Evolutionary conservation across 257 asterid species (phyloP).

Genomic region (Ajuga chamaepitys): DNA sequence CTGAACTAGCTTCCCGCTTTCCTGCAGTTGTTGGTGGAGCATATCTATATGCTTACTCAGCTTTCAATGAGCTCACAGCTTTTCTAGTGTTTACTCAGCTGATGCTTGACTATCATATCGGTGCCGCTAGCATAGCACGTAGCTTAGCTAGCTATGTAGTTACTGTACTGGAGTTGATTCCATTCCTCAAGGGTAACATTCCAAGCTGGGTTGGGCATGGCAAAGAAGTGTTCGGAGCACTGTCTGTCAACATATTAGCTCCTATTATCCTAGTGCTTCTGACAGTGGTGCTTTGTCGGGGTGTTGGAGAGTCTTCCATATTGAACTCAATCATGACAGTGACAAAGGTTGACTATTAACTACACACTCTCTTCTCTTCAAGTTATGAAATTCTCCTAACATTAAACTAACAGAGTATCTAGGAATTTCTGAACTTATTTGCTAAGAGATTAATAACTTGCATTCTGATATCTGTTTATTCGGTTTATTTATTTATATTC

Average conservation of each 20-base stretch:
- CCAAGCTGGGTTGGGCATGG: conserved; percentile 97
- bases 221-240: conserved; percentile 54
- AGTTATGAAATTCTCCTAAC: not conserved
- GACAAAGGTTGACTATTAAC: conserved; percentile 50
- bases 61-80: conserved; percentile 94
- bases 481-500: not conserved
- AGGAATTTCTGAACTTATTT: not conserved
- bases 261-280: conserved; percentile 63
- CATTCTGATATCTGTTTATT: not conserved
- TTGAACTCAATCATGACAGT: conserved; percentile 71
- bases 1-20: conserved; percentile 88
- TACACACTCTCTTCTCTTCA: conserved; percentile 5
- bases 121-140: conserved; percentile 98
- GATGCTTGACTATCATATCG: conserved; percentile 96
- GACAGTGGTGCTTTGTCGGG: conserved; percentile 75
- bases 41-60: conserved; percentile 77
- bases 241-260: conserved; percentile 75
- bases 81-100: conserved; percentile 86
- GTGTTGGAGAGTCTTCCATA: conserved; percentile 93
- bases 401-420: not conserved
- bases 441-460: not conserved
- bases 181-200: conserved; percentile 51
- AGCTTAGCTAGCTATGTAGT: conserved; percentile 87
- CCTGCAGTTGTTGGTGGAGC: conserved; percentile 99
- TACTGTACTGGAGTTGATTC: conserved; percentile 70